Base-by-base conservation (phyloP, 2,329 filamentous ascomycete genomes). In the Trichoderma sp. region DNA sequence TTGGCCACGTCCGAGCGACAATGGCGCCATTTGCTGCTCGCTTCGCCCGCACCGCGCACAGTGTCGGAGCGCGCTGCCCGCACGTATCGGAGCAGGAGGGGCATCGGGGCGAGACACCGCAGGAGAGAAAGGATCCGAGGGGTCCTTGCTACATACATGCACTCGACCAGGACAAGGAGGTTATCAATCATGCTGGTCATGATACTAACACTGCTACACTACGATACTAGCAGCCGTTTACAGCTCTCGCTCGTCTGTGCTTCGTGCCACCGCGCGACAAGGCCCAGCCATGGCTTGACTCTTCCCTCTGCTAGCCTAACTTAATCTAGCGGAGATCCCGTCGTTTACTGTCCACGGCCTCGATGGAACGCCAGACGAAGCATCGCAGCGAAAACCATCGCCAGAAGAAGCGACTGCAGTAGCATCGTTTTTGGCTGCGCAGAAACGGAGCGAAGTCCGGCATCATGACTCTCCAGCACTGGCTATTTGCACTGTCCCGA, bases 301-400 rank as follows among this genome's bases (percentile, higher is more conserved):
- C 21, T 39, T 30, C 18, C 9, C 18, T n/a, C 30, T 43, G 64
- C 34, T 30, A 39, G 53, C 11, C 64, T 58, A 67, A 67, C 64
- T 34, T 67, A 67, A 67, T 67, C 64, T 67, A 67, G 64, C 64
- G 64, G 64, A n/a, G 64, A 67, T 58, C 47, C 64, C 53, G 51
- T 30, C n/a, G 9, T 53, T 67, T 18, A 51, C 43, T 51, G 43
- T 11, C 12, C 51, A 30, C 32, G 26, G n/a, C 32, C 63, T 56
- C 18, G 43, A 63, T 28, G 24, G 61, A 60, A 53, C 64, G 51
- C 53, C n/a, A 60, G 57, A 70, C 67, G 39, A 61, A 24, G 51
- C 63, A 34, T 66, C 63, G 14, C 43, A 12, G 30, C 56, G 32
- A 60, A 60, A 60, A 47, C 53, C 65, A 68, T 58, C 26, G 39